Base-by-base conservation (phyloP, 1,284 basidiomycete genomes). In the Stygiomarasmius scandens region DNA sequence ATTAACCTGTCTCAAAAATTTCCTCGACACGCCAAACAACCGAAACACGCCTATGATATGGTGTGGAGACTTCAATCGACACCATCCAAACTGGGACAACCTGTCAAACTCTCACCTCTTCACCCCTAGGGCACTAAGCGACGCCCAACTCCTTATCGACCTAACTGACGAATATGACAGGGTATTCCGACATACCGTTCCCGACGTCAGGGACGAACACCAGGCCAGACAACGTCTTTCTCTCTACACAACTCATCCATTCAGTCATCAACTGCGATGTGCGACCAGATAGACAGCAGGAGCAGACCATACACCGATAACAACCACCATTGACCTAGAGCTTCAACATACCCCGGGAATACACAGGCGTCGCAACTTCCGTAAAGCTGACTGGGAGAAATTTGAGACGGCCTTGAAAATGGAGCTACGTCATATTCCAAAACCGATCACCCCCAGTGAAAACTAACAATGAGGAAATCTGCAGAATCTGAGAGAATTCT, bases 11-110 rank as follows among this genome's bases (percentile, higher is more conserved):
- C 55, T 67, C 3, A 16, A 59, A 11, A 16, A 19, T 19, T 19
- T 25, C 41, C 9, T 55, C 3, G 1, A 47, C 5, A 14, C n/a
- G 6, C 14, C 6, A 12, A 9, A 19, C n/a, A 52, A 3, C 14
- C 23, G 9, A 10, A 12, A 12, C 6, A 10, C 11, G 16, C 25
- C 3, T 12, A 24, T 53, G 3, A 1, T 77, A 1, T 77, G 74
- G 74, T 62, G 70, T 0, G 79, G 79, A 0, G 78, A 83, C 64
- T 82, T 82, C 70, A 83, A 82, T 64, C 61, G 74, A 0, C 80
- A 84, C 61, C 77, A 83, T 66, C 76, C 73, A 0, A 25, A 74
- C 0, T 84, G 79, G 81, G 77, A 81, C 3, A 69, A 74, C 2
- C 54, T 61, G 0, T 22, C 57, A 0, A 79, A 83, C 56, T 5